phyloP scores from a whole-genome alignment of 306 rosid species.

The Glycine tomentella region DNA sequence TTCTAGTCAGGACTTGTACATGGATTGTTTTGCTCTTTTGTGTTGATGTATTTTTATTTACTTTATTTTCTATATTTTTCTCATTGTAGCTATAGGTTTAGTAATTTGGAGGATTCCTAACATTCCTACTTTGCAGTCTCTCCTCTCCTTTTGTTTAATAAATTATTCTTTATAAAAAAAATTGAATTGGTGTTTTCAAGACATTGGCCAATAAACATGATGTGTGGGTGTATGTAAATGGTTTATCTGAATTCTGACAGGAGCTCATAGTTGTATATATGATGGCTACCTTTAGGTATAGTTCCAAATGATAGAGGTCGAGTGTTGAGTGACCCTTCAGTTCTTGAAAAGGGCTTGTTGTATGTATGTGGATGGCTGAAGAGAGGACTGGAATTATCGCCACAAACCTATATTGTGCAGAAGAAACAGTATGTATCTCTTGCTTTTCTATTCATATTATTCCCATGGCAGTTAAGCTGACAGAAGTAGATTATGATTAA shows the following conservation, averaged over 20 bases:
- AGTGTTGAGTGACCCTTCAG: slow-evolving; percentile 59
- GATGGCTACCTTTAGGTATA: slow-evolving; percentile 58
- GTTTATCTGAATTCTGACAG: neutral
- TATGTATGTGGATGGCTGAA: slow-evolving; percentile 97
- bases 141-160: too few species aligned
- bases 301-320: slow-evolving; percentile 87
- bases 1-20: neutral
- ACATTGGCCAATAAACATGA: slow-evolving; percentile 4
- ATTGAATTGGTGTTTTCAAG: neutral
- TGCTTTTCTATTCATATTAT: slow-evolving; percentile 37
- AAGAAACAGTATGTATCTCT: slow-evolving; percentile 78
- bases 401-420: slow-evolving; percentile 87
- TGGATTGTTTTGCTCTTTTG: slow-evolving; percentile 6
- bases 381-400: slow-evolving; percentile 96
- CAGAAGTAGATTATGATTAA: slow-evolving; percentile 13
- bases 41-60: slow-evolving; percentile 17
- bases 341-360: slow-evolving; percentile 76
- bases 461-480: slow-evolving; percentile 30
- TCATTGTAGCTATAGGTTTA: slow-evolving; percentile 21
- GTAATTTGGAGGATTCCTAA: slow-evolving; percentile 17
- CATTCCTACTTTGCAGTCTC: neutral
- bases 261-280: slow-evolving; percentile 18
- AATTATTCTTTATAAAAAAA: too few species aligned
- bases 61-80: slow-evolving; percentile 1
- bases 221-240: slow-evolving; percentile 5